phyloP scores from a whole-genome alignment of 2,329 filamentous ascomycete genomes.

The Cladosporium sp. region DNA sequence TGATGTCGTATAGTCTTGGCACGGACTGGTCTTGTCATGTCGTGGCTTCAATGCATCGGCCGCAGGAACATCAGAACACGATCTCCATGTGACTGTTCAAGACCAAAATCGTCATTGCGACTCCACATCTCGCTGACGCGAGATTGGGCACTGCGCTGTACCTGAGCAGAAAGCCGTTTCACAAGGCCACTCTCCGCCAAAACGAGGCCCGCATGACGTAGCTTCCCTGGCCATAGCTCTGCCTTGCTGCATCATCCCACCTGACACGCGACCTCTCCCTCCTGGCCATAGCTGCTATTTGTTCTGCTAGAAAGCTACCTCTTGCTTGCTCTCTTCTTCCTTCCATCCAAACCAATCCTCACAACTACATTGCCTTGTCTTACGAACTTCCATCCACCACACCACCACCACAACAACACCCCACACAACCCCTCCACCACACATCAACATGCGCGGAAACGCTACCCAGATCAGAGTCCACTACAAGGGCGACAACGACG shows the following conservation, averaged over 20 bases:
- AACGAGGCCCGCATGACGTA: slow-evolving; percentile 12
- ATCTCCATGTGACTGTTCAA: not conserved
- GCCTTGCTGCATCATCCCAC: slow-evolving; percentile 20
- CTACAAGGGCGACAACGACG: slow-evolving; percentile 74
- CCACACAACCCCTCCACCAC: slow-evolving; percentile 37
- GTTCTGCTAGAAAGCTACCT: slow-evolving; percentile 16
- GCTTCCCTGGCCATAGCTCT: slow-evolving; percentile 10
- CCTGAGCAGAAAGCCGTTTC: slow-evolving; percentile 15
- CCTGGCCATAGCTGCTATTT: slow-evolving; percentile 17
- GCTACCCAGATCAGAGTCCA: slow-evolving; percentile 74
- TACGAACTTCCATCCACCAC: not conserved
- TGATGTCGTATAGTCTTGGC: not conserved
- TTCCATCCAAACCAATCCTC: slow-evolving; percentile 10
- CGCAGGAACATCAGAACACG: slow-evolving; percentile 4
- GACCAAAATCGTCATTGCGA: slow-evolving; percentile 12
- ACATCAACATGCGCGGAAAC: slow-evolving; percentile 61
- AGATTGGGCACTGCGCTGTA: slow-evolving; percentile 1
- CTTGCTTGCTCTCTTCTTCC: slow-evolving; percentile 3
- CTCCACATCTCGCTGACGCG: slow-evolving; percentile 1
- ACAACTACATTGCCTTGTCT: slow-evolving; percentile 2
- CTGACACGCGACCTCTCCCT: slow-evolving; percentile 18
- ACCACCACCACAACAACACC: slow-evolving; percentile 33
- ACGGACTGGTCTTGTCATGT: not conserved
- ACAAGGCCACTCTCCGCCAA: not conserved
- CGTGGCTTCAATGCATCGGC: not conserved